phyloP scores from a whole-genome alignment of 1,139 yeast genomes.

The Candida sojae region DNA sequence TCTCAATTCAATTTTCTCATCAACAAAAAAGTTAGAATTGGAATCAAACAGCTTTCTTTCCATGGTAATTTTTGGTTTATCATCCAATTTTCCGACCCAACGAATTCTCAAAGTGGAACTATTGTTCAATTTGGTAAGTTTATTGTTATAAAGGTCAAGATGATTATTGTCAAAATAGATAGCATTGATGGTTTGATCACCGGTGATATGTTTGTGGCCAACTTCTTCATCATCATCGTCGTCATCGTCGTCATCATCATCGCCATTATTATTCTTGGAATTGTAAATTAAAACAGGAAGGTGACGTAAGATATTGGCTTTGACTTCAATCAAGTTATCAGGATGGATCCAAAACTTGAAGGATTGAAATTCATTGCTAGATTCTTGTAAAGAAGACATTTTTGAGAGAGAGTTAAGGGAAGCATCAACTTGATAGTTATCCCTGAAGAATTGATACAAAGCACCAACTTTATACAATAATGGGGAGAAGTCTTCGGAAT shows the following conservation, averaged over 20 bases:
- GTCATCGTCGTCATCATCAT: slow-evolving; percentile 40
- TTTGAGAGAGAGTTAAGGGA: slow-evolving; percentile 30
- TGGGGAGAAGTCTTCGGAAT: slow-evolving; percentile 94
- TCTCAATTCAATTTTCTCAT: slow-evolving; percentile 66
- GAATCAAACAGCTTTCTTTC: slow-evolving; percentile 76
- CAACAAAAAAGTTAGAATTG: slow-evolving; percentile 54
- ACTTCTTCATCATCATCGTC: slow-evolving; percentile 30
- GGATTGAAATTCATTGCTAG: slow-evolving; percentile 65
- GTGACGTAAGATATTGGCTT: slow-evolving; percentile 88
- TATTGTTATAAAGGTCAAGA: slow-evolving; percentile 84
- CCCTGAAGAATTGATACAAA: slow-evolving; percentile 78
- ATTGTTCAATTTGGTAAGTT: slow-evolving; percentile 69
- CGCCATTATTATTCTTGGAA: slow-evolving; percentile 36
- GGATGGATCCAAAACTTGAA: slow-evolving; percentile 96
- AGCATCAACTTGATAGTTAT: slow-evolving; percentile 51
- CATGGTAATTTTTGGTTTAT: slow-evolving; percentile 73
- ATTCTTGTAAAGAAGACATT: slow-evolving; percentile 49
- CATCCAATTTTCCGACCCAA: slow-evolving; percentile 85
- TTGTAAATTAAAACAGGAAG: slow-evolving; percentile 87
- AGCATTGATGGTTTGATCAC: slow-evolving; percentile 82
- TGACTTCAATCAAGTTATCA: slow-evolving; percentile 95
- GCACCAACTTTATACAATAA: slow-evolving; percentile 80
- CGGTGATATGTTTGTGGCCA: slow-evolving; percentile 16
- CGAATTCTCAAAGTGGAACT: slow-evolving; percentile 78
- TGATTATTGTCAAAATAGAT: slow-evolving; percentile 83